A percentile compares a stretch with the other conserved stretches of the same genome.
phyloP scores from a whole-genome alignment of 148 eudicot genomes.

The Dianthus caryophyllus region DNA sequence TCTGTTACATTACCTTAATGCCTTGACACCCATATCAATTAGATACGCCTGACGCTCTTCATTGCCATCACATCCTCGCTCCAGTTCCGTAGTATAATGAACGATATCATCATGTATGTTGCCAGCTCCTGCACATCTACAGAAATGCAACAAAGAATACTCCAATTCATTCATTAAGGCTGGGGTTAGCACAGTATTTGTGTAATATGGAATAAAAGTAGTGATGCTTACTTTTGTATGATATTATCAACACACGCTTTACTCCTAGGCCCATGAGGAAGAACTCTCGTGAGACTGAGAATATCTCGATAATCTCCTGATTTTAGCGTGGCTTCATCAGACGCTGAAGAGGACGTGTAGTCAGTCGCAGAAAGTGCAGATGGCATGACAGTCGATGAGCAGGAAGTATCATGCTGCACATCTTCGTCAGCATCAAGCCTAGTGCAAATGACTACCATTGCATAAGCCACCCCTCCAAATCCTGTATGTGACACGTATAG shows the following conservation, averaged over 20 bases:
- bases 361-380: slow-evolving; percentile 18
- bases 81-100: slow-evolving; percentile 51
- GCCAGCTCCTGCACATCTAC: slow-evolving; percentile 97
- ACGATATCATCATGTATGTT: slow-evolving; percentile 80
- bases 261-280: slow-evolving; percentile 83
- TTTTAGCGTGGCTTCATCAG: slow-evolving; percentile 58
- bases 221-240: slow-evolving; percentile 67
- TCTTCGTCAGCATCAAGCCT: slow-evolving; percentile 70
- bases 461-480: slow-evolving; percentile 95
- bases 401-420: slow-evolving; percentile 30
- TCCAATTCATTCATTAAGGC: too few species aligned
- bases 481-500: slow-evolving; percentile 96
- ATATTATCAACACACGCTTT: slow-evolving; percentile 70
- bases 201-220: too few species aligned
- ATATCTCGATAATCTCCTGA: slow-evolving; percentile 89
- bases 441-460: slow-evolving; percentile 81
- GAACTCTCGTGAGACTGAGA: slow-evolving; percentile 83
- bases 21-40: slow-evolving; percentile 82
- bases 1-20: slow-evolving; percentile 74
- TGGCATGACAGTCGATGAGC: slow-evolving; percentile 23
- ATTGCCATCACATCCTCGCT: slow-evolving; percentile 40
- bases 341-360: slow-evolving; percentile 24
- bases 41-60: slow-evolving; percentile 73
- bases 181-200: too few species aligned
- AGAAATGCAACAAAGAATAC: slow-evolving; percentile 20